These are phyloP conservation scores for Colletotrichum camelliae DNA, from an alignment of 2,329 filamentous ascomycete species.

Conservation along the genomic window DNA sequence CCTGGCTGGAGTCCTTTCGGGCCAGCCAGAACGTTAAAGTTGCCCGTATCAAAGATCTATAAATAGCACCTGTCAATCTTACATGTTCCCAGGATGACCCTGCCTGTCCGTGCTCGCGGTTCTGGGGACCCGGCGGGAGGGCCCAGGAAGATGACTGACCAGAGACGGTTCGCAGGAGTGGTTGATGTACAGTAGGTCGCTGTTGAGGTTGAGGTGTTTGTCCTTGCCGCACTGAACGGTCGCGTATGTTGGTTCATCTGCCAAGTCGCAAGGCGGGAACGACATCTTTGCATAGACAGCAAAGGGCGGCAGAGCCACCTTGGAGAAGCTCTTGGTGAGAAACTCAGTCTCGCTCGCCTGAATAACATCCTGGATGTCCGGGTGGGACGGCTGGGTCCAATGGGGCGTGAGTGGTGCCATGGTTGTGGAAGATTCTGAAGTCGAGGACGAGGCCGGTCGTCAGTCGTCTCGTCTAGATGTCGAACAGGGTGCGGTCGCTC, in stretches of 20 bases:
- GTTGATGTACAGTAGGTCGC: slow-evolving; percentile 71
- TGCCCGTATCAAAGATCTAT: slow-evolving; percentile 66
- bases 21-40: slow-evolving; percentile 62
- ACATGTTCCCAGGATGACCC: not conserved
- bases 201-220: slow-evolving; percentile 67
- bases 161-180: slow-evolving; percentile 71
- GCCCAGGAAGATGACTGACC: slow-evolving; percentile 45
- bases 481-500: not conserved
- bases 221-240: slow-evolving; percentile 65
- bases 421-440: slow-evolving; percentile 21
- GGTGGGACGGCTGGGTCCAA: slow-evolving; percentile 67
- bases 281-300: slow-evolving; percentile 69
- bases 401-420: slow-evolving; percentile 64
- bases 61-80: slow-evolving; percentile 10
- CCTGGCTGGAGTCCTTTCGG: slow-evolving; percentile 58
- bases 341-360: slow-evolving; percentile 56
- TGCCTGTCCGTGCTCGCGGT: not conserved
- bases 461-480: not conserved
- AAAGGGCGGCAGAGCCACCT: slow-evolving; percentile 62
- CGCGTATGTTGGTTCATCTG: slow-evolving; percentile 63
- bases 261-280: slow-evolving; percentile 67
- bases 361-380: slow-evolving; percentile 61
- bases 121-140: not conserved
- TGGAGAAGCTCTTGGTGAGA: slow-evolving; percentile 65
- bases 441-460: not conserved